Evolutionary conservation across 2,329 filamentous ascomycete species (phyloP).

Genomic region (Epichloe sibirici): DNA sequence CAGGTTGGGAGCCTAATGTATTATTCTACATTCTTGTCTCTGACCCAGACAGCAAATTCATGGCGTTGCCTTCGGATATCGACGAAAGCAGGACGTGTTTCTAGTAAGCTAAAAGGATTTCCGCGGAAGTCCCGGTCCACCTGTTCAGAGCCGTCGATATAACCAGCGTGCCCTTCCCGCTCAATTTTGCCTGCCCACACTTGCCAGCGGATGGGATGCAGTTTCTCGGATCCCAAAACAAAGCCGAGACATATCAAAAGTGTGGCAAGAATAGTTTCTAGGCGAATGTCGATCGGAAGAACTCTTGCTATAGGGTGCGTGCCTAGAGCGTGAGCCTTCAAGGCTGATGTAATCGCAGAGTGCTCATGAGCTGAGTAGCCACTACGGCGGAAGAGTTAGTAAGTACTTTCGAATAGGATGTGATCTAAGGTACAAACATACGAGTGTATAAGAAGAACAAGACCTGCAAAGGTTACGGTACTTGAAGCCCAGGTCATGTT

Average conservation of each 20-base stretch:
- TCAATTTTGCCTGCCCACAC: slow-evolving; percentile 79
- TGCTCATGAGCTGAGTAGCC: slow-evolving; percentile 96
- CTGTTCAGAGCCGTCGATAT: slow-evolving; percentile 45
- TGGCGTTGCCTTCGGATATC: slow-evolving; percentile 73
- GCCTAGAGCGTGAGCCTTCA: slow-evolving; percentile 31
- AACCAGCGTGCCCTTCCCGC: slow-evolving; percentile 53
- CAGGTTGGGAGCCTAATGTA: too few relatives aligned
- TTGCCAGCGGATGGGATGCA: slow-evolving; percentile 77
- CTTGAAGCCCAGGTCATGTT: slow-evolving; percentile 3
- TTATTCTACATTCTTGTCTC: slow-evolving; percentile 17
- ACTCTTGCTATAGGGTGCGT: slow-evolving; percentile 29
- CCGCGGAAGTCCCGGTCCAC: slow-evolving; percentile 58
- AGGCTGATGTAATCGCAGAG: slow-evolving; percentile 54
- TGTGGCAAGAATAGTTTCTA: slow-evolving; percentile 75
- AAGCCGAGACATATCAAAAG: slow-evolving; percentile 73
- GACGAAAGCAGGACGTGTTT: slow-evolving; percentile 73
- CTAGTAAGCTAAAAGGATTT: slow-evolving; percentile 69
- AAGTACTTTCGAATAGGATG: slow-evolving; percentile 1
- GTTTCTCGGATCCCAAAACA: slow-evolving; percentile 60
- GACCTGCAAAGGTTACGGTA: slow-evolving; percentile 32
- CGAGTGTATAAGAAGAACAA: slow-evolving; percentile 77
- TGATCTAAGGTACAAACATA: slow-evolving; percentile 34
- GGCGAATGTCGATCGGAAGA: slow-evolving; percentile 73
- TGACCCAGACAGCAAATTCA: slow-evolving; percentile 68
- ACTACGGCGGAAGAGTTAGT: slow-evolving; percentile 33